phyloP scores from a whole-genome alignment of 164 flowering plant genomes.

The Euptelea pleiosperma region DNA sequence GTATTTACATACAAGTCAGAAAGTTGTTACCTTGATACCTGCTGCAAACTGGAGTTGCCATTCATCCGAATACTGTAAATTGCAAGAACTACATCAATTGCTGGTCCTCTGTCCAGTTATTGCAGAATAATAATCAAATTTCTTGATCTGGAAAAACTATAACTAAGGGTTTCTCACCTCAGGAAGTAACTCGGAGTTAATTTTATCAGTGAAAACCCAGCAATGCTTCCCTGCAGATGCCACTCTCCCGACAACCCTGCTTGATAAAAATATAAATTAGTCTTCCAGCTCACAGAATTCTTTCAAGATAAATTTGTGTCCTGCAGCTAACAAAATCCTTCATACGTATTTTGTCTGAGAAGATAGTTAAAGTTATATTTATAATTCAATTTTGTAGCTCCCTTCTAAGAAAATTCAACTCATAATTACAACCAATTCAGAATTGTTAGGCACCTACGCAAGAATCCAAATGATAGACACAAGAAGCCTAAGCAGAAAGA shows the following conservation, averaged over 20 bases:
- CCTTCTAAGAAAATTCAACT: neutral
- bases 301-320: neutral
- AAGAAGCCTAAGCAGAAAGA: neutral
- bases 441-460: neutral
- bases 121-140: neutral
- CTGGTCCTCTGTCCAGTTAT: neutral
- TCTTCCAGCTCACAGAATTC: neutral
- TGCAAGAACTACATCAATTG: constrained; percentile 15
- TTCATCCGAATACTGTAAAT: constrained; percentile 54
- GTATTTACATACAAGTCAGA: neutral
- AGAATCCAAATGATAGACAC: neutral
- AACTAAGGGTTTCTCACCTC: constrained; percentile 37
- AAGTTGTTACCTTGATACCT: constrained; percentile 71
- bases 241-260: constrained; percentile 70
- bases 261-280: constrained; percentile 1
- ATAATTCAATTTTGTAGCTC: neutral
- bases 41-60: constrained; percentile 64
- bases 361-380: constrained; percentile 3
- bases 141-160: neutral
- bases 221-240: constrained; percentile 47
- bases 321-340: neutral
- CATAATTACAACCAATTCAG: neutral
- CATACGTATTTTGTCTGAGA: too few relatives aligned
- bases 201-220: constrained; percentile 48
- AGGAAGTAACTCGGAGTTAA: constrained; percentile 22